A percentile compares a stretch with the other conserved stretches of the same genome.
phyloP scores from a whole-genome alignment of 2,329 filamentous ascomycete species.

The Aphanocladium album region DNA sequence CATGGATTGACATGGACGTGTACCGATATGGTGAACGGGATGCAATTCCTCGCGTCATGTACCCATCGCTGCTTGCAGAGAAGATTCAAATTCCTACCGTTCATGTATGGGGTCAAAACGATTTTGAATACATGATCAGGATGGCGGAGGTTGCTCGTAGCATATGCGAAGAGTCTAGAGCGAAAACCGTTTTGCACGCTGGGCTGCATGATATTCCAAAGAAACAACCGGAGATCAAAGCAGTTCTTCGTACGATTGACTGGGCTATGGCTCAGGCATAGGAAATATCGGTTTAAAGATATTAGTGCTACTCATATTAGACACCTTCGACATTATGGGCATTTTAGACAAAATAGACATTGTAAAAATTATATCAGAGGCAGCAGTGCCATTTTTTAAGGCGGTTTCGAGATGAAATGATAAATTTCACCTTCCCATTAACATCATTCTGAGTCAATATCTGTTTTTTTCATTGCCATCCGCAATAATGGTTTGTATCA shows the following conservation, averaged over 20 bases:
- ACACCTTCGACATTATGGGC: too few relatives aligned
- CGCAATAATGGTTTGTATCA: too few relatives aligned
- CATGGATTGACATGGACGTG: slow-evolving; percentile 1
- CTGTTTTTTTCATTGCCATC: too few relatives aligned
- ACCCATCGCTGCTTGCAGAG: not conserved
- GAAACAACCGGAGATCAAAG: not conserved
- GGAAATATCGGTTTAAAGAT: not conserved
- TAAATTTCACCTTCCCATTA: too few relatives aligned
- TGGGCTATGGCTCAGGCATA: slow-evolving; percentile 2
- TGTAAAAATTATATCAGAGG: too few relatives aligned
- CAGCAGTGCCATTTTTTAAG: too few relatives aligned
- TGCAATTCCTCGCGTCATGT: not conserved
- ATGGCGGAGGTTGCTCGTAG: slow-evolving; percentile 3
- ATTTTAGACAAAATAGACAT: too few relatives aligned
- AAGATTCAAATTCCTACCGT: slow-evolving; percentile 7
- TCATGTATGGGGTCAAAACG: slow-evolving; percentile 4
- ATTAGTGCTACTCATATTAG: too few relatives aligned
- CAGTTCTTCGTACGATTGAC: not conserved
- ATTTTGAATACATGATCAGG: slow-evolving; percentile 3
- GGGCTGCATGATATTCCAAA: not conserved
- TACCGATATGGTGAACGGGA: slow-evolving; percentile 1
- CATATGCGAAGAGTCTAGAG: not conserved
- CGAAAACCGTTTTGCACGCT: not conserved
- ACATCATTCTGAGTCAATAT: too few relatives aligned
- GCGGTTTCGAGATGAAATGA: too few relatives aligned